Evolutionary conservation across 1,139 yeast genomes (phyloP).

Genomic region (Diutina sp.): DNA sequence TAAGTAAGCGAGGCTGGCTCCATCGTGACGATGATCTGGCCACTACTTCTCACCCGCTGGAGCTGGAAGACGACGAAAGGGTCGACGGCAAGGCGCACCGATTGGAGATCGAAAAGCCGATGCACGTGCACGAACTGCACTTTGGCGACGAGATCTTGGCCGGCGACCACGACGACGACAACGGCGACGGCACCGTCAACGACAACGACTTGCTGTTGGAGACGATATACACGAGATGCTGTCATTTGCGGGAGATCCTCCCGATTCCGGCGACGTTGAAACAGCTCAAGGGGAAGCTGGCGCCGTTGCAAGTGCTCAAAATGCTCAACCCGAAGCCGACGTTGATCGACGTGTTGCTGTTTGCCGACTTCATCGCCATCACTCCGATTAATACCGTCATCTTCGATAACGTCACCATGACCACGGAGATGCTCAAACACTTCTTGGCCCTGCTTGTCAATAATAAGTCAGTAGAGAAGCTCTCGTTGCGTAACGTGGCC

Average conservation of each 20-base stretch:
- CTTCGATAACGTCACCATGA: slow-evolving; percentile 72
- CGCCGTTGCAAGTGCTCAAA: slow-evolving; percentile 66
- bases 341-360: slow-evolving; percentile 74
- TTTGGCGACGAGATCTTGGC: slow-evolving; percentile 20
- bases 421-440: slow-evolving; percentile 69
- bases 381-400: slow-evolving; percentile 70
- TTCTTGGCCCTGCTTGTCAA: slow-evolving; percentile 49
- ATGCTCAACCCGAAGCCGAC: slow-evolving; percentile 87
- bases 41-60: neutral
- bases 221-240: slow-evolving; percentile 76
- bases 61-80: slow-evolving; percentile 13
- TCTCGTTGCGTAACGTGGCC: slow-evolving; percentile 51
- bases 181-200: slow-evolving; percentile 2
- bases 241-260: slow-evolving; percentile 81
- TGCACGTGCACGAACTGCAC: slow-evolving; percentile 57
- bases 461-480: slow-evolving; percentile 49
- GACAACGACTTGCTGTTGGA: slow-evolving; percentile 40
- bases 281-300: slow-evolving; percentile 64
- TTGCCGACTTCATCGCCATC: slow-evolving; percentile 76
- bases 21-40: neutral
- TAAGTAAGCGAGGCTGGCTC: slow-evolving; percentile 10
- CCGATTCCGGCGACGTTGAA: slow-evolving; percentile 88
- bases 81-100: slow-evolving; percentile 10
- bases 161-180: slow-evolving; percentile 4
- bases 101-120: slow-evolving; percentile 39